phyloP scores from a whole-genome alignment of 176 grass and related monocot species.

The Thalia dealbata region DNA sequence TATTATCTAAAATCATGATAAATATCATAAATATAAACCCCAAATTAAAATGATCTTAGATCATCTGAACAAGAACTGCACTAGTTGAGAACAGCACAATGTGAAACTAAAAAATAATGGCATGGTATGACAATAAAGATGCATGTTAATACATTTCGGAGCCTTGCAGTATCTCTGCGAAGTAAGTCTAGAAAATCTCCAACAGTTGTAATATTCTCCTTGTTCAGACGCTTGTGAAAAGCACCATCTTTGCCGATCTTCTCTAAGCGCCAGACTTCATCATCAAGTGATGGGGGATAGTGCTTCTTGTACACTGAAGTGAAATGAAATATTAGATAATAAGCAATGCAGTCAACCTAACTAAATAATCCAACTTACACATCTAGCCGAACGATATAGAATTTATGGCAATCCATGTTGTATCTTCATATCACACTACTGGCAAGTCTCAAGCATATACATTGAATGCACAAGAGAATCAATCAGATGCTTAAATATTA shows the following conservation, averaged over 20 bases:
- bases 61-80: background rate
- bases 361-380: background rate
- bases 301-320: conserved; percentile 96
- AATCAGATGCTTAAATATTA: background rate
- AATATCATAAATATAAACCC: background rate
- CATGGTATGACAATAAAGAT: conserved; percentile 12
- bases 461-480: background rate
- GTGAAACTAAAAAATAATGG: conserved; percentile 4
- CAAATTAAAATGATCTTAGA: background rate
- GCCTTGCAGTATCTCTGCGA: conserved; percentile 46
- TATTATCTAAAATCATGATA: too few species aligned
- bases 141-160: conserved; percentile 54
- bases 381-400: background rate
- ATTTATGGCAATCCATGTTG: background rate
- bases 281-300: conserved; percentile 66
- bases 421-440: background rate
- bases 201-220: conserved; percentile 57
- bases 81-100: conserved; percentile 2
- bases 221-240: conserved; percentile 86
- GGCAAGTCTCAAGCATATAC: background rate
- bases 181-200: conserved; percentile 74
- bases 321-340: conserved; percentile 8
- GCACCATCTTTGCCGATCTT: conserved; percentile 97
- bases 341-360: background rate
- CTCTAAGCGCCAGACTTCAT: conserved; percentile 93